phyloP scores from a whole-genome alignment of 2,329 filamentous ascomycete species.

The Cryoendolithus antarcticus region DNA sequence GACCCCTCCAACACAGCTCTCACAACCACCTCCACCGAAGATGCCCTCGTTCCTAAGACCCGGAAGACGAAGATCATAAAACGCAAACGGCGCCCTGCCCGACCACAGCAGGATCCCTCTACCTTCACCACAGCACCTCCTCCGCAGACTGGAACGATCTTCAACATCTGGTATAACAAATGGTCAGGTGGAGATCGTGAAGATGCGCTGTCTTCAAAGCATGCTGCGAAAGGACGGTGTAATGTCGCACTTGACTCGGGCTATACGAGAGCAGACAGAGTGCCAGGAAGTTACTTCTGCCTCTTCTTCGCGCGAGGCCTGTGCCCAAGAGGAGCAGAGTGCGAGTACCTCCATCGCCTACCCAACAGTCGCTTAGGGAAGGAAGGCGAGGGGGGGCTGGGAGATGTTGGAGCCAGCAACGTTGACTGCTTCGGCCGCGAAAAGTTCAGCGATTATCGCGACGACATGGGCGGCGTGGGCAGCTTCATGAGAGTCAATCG shows the following conservation, averaged over 20 bases:
- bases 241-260: slow-evolving; percentile 59
- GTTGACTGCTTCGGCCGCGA: slow-evolving; percentile 91
- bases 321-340: slow-evolving; percentile 80
- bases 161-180: slow-evolving; percentile 99
- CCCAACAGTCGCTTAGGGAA: slow-evolving; percentile 42
- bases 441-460: slow-evolving; percentile 83
- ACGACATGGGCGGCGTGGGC: slow-evolving; percentile 96
- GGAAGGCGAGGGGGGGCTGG: slow-evolving; percentile 37
- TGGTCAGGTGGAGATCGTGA: slow-evolving; percentile 94
- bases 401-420: slow-evolving; percentile 86
- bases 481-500: slow-evolving; percentile 89
- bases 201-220: slow-evolving; percentile 76
- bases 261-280: slow-evolving; percentile 38
- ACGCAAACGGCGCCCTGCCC: slow-evolving; percentile 78
- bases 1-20: slow-evolving; percentile 5
- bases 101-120: slow-evolving; percentile 78
- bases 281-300: slow-evolving; percentile 69
- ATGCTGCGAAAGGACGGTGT: slow-evolving; percentile 72
- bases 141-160: slow-evolving; percentile 85
- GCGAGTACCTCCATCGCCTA: slow-evolving; percentile 83
- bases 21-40: slow-evolving; percentile 12
- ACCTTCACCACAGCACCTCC: slow-evolving; percentile 74
- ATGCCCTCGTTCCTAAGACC: slow-evolving; percentile 33
- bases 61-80: slow-evolving; percentile 87
- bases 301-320: slow-evolving; percentile 76